Evolutionary conservation across 371 early-diverging fungal genomes (phyloP).

Genomic region (Mucor ambiguus): DNA sequence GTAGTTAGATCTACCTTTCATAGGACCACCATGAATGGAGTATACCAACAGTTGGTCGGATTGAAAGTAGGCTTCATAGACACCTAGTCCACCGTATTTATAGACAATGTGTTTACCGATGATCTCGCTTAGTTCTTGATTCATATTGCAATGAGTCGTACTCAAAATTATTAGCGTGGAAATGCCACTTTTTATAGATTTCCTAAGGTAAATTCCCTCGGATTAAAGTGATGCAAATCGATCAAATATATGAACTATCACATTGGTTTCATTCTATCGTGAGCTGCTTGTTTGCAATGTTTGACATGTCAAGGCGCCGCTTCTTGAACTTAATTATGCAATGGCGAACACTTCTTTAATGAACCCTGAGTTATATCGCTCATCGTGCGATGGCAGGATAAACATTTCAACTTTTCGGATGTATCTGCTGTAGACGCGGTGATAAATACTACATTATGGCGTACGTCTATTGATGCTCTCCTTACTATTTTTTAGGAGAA

Average conservation of each 20-base stretch:
- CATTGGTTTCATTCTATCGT: neutral
- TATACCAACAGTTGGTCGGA: neutral
- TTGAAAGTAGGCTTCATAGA: conserved; percentile 3
- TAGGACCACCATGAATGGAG: neutral
- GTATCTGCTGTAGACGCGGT: neutral
- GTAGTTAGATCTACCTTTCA: neutral
- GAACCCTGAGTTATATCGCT: neutral
- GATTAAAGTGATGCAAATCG: neutral
- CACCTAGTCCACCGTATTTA: neutral
- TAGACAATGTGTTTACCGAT: neutral
- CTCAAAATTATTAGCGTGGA: too few relatives aligned
- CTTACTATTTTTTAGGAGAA: neutral
- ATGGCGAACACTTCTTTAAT: neutral
- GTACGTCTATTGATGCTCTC: neutral
- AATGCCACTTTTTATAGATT: neutral
- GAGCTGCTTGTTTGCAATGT: neutral
- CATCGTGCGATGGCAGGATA: too few relatives aligned
- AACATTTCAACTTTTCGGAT: neutral
- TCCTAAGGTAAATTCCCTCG: neutral
- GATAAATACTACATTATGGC: neutral
- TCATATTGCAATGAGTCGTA: too few relatives aligned
- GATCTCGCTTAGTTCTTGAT: neutral
- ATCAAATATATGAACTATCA: neutral
- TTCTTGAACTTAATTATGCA: neutral
- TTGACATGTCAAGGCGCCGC: neutral